A percentile compares a stretch with the other conserved stretches of the same genome.
Evolutionary conservation across 805 yeast genomes (phyloP).

Genomic region (Candida ovalis): DNA sequence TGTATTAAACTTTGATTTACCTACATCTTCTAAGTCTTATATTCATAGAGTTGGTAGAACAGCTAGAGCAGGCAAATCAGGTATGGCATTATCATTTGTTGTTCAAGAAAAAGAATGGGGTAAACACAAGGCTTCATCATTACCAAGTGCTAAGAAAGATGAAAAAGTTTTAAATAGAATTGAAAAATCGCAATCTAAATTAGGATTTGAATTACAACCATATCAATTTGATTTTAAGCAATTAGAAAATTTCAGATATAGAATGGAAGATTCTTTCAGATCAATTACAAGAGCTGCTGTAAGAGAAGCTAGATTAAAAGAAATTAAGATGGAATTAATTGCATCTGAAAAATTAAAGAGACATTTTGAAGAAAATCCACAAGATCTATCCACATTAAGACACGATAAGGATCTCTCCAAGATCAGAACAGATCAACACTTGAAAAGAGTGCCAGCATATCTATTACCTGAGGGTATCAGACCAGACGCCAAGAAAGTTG

Average conservation of each 20-base stretch:
- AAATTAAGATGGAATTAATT: constrained; percentile 79
- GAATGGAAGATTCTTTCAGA: constrained; percentile 96
- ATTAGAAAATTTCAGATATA: constrained; percentile 91
- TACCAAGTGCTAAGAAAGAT: constrained; percentile 70
- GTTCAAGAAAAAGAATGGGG: constrained; percentile 82
- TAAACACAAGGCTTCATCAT: constrained; percentile 77
- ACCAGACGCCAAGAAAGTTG: constrained; percentile 49
- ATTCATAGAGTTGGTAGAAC: constrained; percentile 96
- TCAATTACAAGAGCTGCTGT: constrained; percentile 87
- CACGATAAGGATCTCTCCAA: constrained; percentile 90
- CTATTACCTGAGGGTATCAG: constrained; percentile 79
- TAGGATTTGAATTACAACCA: constrained; percentile 75
- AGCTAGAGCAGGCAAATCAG: constrained; percentile 94
- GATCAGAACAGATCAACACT: constrained; percentile 74
- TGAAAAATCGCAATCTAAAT: constrained; percentile 66
- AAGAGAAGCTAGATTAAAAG: constrained; percentile 90
- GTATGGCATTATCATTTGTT: constrained; percentile 91
- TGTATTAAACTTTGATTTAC: constrained; percentile 92
- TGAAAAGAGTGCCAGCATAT: constrained; percentile 91
- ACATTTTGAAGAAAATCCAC: constrained; percentile 96
- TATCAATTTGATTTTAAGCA: constrained; percentile 89
- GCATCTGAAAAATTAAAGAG: constrained; percentile 87
- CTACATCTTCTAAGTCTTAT: constrained; percentile 83
- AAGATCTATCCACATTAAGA: constrained; percentile 80
- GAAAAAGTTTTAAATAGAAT: constrained; percentile 81